phyloP scores from a whole-genome alignment of 345 rosid species.

The Iberis pinnata region DNA sequence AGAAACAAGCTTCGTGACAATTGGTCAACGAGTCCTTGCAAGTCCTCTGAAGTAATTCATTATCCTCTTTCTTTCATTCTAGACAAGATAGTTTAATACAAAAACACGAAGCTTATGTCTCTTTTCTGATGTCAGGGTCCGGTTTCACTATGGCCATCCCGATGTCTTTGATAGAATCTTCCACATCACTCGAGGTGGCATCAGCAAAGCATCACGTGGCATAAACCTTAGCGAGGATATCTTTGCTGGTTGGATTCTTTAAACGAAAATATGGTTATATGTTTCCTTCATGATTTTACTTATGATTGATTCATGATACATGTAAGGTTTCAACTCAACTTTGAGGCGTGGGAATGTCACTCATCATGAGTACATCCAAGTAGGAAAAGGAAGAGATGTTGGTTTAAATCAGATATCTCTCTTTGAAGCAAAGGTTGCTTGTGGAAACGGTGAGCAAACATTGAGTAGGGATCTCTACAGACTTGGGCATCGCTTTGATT shows the following conservation, averaged over 20 bases:
- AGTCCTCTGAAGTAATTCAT: conserved; percentile 78
- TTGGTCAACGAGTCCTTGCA: conserved; percentile 97
- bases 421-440: conserved; percentile 96
- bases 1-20: conserved; percentile 91
- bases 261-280: background rate
- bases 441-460: conserved; percentile 95
- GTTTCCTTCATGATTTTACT: conserved; percentile 9
- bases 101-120: background rate
- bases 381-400: conserved; percentile 98
- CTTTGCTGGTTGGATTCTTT: conserved; percentile 65
- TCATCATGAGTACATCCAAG: conserved; percentile 99
- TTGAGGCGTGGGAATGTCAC: conserved; percentile 88
- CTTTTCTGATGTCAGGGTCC: conserved; percentile 48
- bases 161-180: conserved; percentile 93
- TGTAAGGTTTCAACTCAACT: conserved; percentile 84
- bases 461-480: conserved; percentile 91
- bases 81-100: background rate
- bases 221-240: conserved; percentile 97
- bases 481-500: conserved; percentile 93
- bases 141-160: conserved; percentile 96
- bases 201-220: conserved; percentile 92
- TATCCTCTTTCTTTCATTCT: conserved; percentile 3
- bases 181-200: conserved; percentile 94
- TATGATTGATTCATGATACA: conserved; percentile 1
- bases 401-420: conserved; percentile 95